Conservation (phyloP, 192 early-diverging fungal species). For the Gigaspora rosea region DNA sequence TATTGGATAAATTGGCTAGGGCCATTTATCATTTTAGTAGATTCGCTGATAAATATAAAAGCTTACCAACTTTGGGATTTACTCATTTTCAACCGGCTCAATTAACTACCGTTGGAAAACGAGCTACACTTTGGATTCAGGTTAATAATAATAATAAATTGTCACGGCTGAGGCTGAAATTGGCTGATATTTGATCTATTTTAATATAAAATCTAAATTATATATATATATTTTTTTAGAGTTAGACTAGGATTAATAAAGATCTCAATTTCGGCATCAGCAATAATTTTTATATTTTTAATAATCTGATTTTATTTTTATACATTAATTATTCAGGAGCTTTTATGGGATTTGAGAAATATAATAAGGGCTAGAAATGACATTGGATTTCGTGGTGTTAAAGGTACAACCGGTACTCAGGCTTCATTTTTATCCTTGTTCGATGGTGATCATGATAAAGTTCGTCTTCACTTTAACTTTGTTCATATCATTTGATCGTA, state of each 20-base stretch:
- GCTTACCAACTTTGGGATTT: constrained; percentile 93
- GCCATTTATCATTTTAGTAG: constrained; percentile 76
- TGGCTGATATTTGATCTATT: too few species aligned
- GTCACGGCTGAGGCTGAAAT: background rate
- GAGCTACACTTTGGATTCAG: constrained; percentile 94
- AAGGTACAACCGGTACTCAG: constrained; percentile 99
- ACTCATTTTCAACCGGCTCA: constrained; percentile 99
- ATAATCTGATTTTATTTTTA: background rate
- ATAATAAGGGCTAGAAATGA: constrained; percentile 85
- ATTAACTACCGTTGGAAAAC: constrained; percentile 97
- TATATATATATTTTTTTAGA: too few species aligned
- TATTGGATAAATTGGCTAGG: constrained; percentile 85
- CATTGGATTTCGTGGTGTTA: constrained; percentile 91
- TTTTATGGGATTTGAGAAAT: constrained; percentile 96
- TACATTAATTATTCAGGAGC: constrained; percentile 50
- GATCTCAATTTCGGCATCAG: background rate
- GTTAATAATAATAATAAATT: background rate
- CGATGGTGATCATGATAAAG: constrained; percentile 89
- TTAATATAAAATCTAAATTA: too few species aligned
- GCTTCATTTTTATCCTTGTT: constrained; percentile 96
- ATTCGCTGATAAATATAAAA: constrained; percentile 81
- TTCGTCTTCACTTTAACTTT: too few species aligned
- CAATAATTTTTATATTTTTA: background rate
- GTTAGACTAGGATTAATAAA: too few species aligned
- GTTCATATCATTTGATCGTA: background rate